Evolutionary conservation across 352 stramenopile species (phyloP).

Genomic region (Globisporangium cylindrosporum): DNA sequence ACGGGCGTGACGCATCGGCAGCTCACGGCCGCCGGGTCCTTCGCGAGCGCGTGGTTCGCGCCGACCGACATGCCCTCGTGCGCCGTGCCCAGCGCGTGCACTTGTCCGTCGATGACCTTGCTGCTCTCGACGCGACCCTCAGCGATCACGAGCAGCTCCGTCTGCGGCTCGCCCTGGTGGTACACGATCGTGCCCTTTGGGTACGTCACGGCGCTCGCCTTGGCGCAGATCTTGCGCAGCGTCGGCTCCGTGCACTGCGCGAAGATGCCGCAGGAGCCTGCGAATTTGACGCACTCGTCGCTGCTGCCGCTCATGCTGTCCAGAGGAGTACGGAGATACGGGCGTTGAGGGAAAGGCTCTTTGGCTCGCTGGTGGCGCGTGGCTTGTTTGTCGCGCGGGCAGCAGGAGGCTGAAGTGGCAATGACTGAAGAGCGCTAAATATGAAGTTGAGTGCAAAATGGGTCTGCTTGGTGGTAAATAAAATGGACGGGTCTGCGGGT

Average conservation of each 20-base stretch:
- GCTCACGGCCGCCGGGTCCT: slow-evolving; percentile 75
- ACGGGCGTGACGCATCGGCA: slow-evolving; percentile 81
- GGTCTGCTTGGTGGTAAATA: slow-evolving; percentile 6
- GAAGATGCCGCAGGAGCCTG: slow-evolving; percentile 76
- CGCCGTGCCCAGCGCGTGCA: slow-evolving; percentile 62
- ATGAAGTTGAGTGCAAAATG: not conserved
- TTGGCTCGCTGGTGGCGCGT: not conserved
- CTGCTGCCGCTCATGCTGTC: slow-evolving; percentile 27
- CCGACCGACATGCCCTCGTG: slow-evolving; percentile 57
- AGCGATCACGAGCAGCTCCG: slow-evolving; percentile 73
- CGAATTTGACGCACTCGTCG: slow-evolving; percentile 65
- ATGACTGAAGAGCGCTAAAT: slow-evolving; percentile 12
- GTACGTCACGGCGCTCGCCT: slow-evolving; percentile 56
- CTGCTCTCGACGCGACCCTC: slow-evolving; percentile 64
- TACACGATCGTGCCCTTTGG: slow-evolving; percentile 77
- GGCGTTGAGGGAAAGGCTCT: not conserved
- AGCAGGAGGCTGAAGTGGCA: slow-evolving; percentile 17
- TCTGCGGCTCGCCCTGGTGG: slow-evolving; percentile 78
- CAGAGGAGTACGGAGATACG: not conserved
- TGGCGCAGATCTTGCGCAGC: slow-evolving; percentile 74
- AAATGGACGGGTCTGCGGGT: not conserved
- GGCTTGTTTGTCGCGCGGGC: not conserved
- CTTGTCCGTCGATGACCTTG: slow-evolving; percentile 83
- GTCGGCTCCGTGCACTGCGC: slow-evolving; percentile 78
- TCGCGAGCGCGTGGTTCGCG: slow-evolving; percentile 77